Evolutionary conservation across 176 grass and related monocot species (phyloP).

Genomic region (Oryza officinalis): DNA sequence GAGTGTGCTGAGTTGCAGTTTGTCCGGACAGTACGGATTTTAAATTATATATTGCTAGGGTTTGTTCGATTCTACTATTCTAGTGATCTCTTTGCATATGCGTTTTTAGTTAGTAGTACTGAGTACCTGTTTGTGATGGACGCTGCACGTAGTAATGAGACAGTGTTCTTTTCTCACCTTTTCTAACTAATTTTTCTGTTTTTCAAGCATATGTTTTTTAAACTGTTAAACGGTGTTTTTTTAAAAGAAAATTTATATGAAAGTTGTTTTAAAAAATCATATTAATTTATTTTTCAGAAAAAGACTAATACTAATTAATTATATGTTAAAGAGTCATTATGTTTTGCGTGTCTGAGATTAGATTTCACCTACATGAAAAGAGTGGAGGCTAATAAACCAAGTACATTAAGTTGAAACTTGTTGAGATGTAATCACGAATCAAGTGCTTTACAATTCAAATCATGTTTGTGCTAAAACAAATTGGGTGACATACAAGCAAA

Average conservation of each 20-base stretch:
- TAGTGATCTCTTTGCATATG: not conserved
- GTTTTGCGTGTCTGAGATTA: no score
- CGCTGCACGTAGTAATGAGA: no score
- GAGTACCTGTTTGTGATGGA: not conserved
- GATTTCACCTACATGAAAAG: no score
- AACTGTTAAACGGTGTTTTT: no score
- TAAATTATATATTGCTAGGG: not conserved
- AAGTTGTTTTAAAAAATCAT: no score
- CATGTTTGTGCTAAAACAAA: not conserved
- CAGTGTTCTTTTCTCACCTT: no score
- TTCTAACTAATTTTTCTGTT: no score
- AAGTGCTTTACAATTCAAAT: not conserved
- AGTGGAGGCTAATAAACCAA: not conserved
- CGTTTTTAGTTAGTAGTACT: not conserved
- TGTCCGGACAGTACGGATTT: not conserved
- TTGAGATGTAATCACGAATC: not conserved
- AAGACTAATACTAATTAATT: no score
- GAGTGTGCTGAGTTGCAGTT: constrained; percentile 37
- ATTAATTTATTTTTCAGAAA: no score
- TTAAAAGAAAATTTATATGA: no score
- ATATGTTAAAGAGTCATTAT: no score
- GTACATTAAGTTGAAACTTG: not conserved
- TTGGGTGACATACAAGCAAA: not conserved
- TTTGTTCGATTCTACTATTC: not conserved
- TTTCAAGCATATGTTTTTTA: no score